These are phyloP conservation scores for Microsporum canis DNA, from an alignment of 2,329 filamentous ascomycete genomes.

Conservation along the genomic window DNA sequence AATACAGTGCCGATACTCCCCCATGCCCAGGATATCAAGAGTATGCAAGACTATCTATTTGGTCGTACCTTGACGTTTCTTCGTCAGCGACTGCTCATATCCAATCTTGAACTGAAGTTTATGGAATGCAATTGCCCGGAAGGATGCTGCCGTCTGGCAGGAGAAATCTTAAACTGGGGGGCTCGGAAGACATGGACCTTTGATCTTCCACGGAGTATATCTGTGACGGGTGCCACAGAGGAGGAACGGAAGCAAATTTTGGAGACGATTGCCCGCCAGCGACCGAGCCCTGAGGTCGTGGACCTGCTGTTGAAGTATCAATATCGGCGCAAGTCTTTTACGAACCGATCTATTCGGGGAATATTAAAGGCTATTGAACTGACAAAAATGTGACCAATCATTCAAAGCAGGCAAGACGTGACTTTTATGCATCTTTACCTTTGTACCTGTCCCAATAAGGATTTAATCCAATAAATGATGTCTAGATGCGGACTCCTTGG, in stretches of 20 bases:
- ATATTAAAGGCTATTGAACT: constrained; percentile 8
- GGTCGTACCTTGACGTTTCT: constrained; percentile 17
- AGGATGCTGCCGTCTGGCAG: constrained; percentile 17
- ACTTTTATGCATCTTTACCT: not conserved
- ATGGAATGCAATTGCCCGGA: constrained; percentile 13
- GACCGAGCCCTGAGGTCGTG: not conserved
- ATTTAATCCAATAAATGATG: not conserved
- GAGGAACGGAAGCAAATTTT: constrained; percentile 12
- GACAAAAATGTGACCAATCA: not conserved
- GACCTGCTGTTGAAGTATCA: not conserved
- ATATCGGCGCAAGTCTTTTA: not conserved
- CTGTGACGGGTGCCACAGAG: constrained; percentile 11
- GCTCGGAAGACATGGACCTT: constrained; percentile 12
- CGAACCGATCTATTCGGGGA: constrained; percentile 5
- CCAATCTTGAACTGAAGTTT: constrained; percentile 15
- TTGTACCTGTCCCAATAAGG: not conserved
- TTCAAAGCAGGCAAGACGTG: not conserved
- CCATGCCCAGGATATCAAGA: constrained; percentile 13
- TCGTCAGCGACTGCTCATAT: constrained; percentile 16
- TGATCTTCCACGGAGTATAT: constrained; percentile 15
- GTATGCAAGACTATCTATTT: constrained; percentile 17
- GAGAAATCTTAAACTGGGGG: constrained; percentile 16
- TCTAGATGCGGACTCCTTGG: not conserved
- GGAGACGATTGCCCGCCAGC: constrained; percentile 9
- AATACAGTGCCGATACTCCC: not conserved